Percentiles rank a stretch among this genome's conserved stretches.
These are phyloP conservation scores for Fusarium torulosum DNA, from an alignment of 2,329 filamentous ascomycete genomes.

Conservation along the genomic window DNA sequence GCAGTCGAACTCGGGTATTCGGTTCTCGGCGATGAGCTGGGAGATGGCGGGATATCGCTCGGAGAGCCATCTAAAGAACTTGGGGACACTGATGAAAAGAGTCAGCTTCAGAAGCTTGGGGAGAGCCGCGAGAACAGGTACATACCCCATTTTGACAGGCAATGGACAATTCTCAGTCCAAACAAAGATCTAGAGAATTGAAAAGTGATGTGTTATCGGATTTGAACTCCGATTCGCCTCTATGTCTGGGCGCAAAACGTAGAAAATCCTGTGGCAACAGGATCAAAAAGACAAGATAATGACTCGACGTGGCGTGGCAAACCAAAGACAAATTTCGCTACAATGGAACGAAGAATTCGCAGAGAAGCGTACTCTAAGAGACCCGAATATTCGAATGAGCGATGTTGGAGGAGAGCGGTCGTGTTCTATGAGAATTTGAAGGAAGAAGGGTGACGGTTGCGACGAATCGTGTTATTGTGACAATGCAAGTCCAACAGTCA, in stretches of 20 bases:
- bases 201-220: slow-evolving; percentile 16
- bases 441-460: slow-evolving; percentile 26
- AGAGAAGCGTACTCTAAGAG: slow-evolving; percentile 11
- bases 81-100: slow-evolving; percentile 70
- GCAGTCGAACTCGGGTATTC: slow-evolving; percentile 98
- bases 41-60: slow-evolving; percentile 99
- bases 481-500: slow-evolving; percentile 40
- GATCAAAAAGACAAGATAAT: slow-evolving; percentile 28
- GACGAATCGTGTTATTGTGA: slow-evolving; percentile 43
- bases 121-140: neutral
- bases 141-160: slow-evolving; percentile 50
- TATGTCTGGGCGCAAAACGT: slow-evolving; percentile 37
- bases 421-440: slow-evolving; percentile 12
- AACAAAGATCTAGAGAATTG: slow-evolving; percentile 22
- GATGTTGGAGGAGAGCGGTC: slow-evolving; percentile 7
- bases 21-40: slow-evolving; percentile 97
- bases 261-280: slow-evolving; percentile 40
- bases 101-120: slow-evolving; percentile 25
- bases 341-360: slow-evolving; percentile 14
- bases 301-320: slow-evolving; percentile 30
- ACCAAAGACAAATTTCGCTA: slow-evolving; percentile 13
- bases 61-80: slow-evolving; percentile 99
- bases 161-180: slow-evolving; percentile 43
- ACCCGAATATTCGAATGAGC: slow-evolving; percentile 20
- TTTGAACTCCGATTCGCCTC: slow-evolving; percentile 22